phyloP scores from a whole-genome alignment of 1,139 yeast species.

The Candida dubliniensis region DNA sequence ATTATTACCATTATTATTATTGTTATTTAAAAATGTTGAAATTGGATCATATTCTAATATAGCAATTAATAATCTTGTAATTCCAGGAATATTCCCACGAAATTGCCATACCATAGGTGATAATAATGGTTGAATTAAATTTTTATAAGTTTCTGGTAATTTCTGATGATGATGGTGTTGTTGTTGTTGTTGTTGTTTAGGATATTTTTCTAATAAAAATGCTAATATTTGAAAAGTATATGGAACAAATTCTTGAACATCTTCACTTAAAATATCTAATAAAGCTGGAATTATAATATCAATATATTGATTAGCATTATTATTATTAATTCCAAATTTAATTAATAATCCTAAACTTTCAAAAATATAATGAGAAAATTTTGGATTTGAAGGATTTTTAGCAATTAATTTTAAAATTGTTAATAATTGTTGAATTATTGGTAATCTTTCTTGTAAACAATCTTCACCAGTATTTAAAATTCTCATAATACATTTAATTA shows the following conservation, averaged over 20 bases:
- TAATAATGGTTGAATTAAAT: slow-evolving; percentile 75
- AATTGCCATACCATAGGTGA: slow-evolving; percentile 92
- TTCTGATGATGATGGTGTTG: too few species aligned
- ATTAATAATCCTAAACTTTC: slow-evolving; percentile 82
- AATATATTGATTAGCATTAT: slow-evolving; percentile 46
- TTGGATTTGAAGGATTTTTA: slow-evolving; percentile 93
- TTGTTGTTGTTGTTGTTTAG: slow-evolving; percentile 36
- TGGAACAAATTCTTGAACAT: slow-evolving; percentile 92
- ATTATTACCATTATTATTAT: too few species aligned
- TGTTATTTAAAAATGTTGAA: slow-evolving; percentile 44
- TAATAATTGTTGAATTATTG: slow-evolving; percentile 64
- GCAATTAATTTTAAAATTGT: slow-evolving; percentile 69
- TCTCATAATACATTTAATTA: slow-evolving; percentile 87
- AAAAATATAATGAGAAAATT: slow-evolving; percentile 85
- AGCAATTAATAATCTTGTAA: slow-evolving; percentile 74
- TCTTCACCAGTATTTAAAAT: slow-evolving; percentile 77
- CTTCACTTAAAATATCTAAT: slow-evolving; percentile 68
- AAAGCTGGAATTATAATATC: slow-evolving; percentile 65
- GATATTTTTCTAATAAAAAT: slow-evolving; percentile 66
- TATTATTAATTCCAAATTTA: slow-evolving; percentile 40
- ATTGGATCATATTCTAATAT: slow-evolving; percentile 64
- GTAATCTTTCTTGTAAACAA: slow-evolving; percentile 39
- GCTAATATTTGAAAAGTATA: slow-evolving; percentile 89
- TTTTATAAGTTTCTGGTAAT: slow-evolving; percentile 65
- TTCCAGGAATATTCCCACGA: slow-evolving; percentile 90